Evolutionary conservation across 352 stramenopile species (phyloP).

Genomic region (Pythium phragmitis): DNA sequence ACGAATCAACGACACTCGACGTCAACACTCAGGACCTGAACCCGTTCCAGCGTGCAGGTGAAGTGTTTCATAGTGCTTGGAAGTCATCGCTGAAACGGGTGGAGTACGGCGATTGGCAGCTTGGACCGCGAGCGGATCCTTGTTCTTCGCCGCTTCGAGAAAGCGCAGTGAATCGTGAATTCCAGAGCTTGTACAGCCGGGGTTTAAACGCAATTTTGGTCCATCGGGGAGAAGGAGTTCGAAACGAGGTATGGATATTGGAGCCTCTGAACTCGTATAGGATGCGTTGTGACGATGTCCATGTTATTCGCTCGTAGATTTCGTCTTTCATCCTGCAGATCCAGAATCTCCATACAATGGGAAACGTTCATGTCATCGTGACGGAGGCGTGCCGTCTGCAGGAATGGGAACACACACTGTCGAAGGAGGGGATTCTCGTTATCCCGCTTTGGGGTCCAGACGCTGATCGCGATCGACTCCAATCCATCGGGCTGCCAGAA

Average conservation of each 20-base stretch:
- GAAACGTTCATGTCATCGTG: constrained; percentile 14
- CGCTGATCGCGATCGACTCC: background rate
- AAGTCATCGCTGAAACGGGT: constrained; percentile 27
- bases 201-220: constrained; percentile 36
- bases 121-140: background rate
- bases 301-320: background rate
- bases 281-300: background rate
- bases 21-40: background rate
- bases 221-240: constrained; percentile 9
- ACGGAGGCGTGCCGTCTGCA: constrained; percentile 5
- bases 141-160: constrained; percentile 6
- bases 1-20: background rate
- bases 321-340: constrained; percentile 21
- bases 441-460: background rate
- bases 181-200: constrained; percentile 24
- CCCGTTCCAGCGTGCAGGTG: constrained; percentile 19
- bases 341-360: constrained; percentile 1
- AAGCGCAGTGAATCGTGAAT: constrained; percentile 13
- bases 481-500: background rate
- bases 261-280: background rate
- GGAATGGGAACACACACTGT: constrained; percentile 12
- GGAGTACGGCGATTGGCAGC: constrained; percentile 25
- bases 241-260: constrained; percentile 17
- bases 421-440: constrained; percentile 7
- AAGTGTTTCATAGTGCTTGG: constrained; percentile 16